Conservation (phyloP, 1,139 yeast species). For the Pichia sp. region DNA sequence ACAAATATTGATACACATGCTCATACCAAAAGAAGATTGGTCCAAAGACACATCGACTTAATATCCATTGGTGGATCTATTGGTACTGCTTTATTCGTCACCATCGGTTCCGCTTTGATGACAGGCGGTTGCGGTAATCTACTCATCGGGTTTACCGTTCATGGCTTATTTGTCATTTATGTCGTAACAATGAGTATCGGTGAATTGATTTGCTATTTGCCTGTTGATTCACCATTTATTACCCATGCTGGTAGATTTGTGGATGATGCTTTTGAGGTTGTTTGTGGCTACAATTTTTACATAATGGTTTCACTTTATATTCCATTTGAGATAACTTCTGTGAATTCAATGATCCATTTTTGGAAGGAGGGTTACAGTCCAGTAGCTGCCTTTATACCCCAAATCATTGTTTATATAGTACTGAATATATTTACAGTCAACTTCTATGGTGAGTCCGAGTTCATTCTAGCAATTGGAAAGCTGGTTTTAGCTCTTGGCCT, state of each 20-base stretch:
- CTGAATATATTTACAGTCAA: constrained; percentile 35
- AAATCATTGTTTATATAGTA: constrained; percentile 29
- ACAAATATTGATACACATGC: constrained; percentile 1
- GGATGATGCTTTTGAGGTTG: constrained; percentile 43
- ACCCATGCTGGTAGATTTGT: constrained; percentile 45
- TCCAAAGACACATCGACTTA: constrained; percentile 60
- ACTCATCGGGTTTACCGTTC: constrained; percentile 48
- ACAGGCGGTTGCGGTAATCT: constrained; percentile 74
- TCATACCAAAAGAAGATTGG: constrained; percentile 14
- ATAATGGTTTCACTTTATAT: constrained; percentile 40
- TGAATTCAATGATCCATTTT: constrained; percentile 40
- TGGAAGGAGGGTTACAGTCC: constrained; percentile 44
- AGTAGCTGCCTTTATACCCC: constrained; percentile 36
- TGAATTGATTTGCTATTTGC: constrained; percentile 42
- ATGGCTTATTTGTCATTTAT: constrained; percentile 33
- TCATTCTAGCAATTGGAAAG: constrained; percentile 50
- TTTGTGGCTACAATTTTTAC: constrained; percentile 39
- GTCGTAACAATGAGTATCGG: constrained; percentile 37
- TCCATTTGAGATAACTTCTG: constrained; percentile 46
- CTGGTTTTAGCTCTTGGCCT: constrained; percentile 46
- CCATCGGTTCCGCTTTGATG: constrained; percentile 58
- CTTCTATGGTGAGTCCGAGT: constrained; percentile 54
- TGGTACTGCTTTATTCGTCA: constrained; percentile 70
- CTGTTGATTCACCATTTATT: constrained; percentile 41
- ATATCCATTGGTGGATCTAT: constrained; percentile 77